Base-by-base conservation (phyloP, 805 yeast genomes). In the Metschnikowia bowlesiae region DNA sequence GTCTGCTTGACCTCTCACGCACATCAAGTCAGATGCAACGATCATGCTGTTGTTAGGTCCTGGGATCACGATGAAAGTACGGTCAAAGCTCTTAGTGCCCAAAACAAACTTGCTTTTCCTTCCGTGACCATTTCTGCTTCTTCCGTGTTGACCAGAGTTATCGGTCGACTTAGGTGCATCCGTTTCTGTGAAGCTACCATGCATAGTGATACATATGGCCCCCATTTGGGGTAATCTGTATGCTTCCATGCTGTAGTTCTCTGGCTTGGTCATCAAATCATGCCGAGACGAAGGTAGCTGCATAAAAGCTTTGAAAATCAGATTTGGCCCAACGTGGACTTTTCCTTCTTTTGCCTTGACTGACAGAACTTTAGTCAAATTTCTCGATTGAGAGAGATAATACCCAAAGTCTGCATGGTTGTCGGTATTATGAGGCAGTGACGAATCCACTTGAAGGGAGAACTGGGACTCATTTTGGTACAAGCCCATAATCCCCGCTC, bases 401-500 rank as follows among this genome's bases (percentile, higher is more conserved):
- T 80, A 77, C 14, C 86, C 84, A 75, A 87, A 86, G 32, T 58
- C 60, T 1, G 79, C 64, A 47, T 64, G 49, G 46, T 58, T 38
- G 13, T 54, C 56, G 6, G 63, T 51, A 8, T 58, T 51, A 47
- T 78, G 74, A 8, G 96, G 92, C 41, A 85, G 85, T 0, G 83
- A 71, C 0, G 88, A 73, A 67, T 89, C 95, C 22, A 85, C 82
- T 53, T 87, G 85, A 48, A 86, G 64, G 0, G 97, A 90, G 60
- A 94, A 92, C 62, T 86, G 88, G 0, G 97, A 89, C 60, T 85
- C 86, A 44, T 80, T 79, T 47, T 94, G 89, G 64, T 94, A 94
- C 31, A 94, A 71, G 39, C 79, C 76, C 65, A 85, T 64, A 44
- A 94, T 72, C 50, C 85, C 91, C 8, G 75, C 61, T 52, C 99